phyloP scores from a whole-genome alignment of 805 yeast genomes.

The Yamadazyma endophytica region DNA sequence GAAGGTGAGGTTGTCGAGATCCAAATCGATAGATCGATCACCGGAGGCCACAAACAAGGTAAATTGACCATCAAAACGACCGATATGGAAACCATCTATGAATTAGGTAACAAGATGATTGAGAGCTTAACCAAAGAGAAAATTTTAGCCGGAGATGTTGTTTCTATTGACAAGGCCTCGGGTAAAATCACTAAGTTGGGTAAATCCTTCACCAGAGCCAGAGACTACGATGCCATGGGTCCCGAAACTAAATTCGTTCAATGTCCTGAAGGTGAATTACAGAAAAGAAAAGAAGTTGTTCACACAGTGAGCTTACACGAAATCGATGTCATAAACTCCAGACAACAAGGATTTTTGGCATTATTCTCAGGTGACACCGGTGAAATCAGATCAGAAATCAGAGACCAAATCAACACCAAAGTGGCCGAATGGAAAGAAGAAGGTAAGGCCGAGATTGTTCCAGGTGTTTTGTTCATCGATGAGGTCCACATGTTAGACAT shows the following conservation, averaged over 20 bases:
- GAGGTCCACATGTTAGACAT: constrained; percentile 98
- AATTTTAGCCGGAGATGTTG: constrained; percentile 94
- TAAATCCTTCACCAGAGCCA: constrained; percentile 89
- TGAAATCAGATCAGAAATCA: constrained; percentile 90
- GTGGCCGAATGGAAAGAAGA: constrained; percentile 99
- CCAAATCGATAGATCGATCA: constrained; percentile 86
- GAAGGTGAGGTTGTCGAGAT: constrained; percentile 99
- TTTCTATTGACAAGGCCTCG: constrained; percentile 90
- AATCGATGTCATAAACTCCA: constrained; percentile 94
- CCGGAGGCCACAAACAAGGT: constrained; percentile 98
- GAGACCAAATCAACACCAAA: constrained; percentile 94
- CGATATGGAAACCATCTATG: constrained; percentile 98
- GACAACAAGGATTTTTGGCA: constrained; percentile 97
- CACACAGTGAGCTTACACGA: constrained; percentile 98
- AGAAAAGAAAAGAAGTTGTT: constrained; percentile 89
- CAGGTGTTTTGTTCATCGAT: constrained; percentile 96
- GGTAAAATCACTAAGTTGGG: constrained; percentile 95
- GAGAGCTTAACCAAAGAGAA: constrained; percentile 93
- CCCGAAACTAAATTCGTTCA: constrained; percentile 97
- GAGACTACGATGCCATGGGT: constrained; percentile 98
- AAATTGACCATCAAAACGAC: constrained; percentile 95
- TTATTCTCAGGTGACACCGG: constrained; percentile 96
- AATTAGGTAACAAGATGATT: constrained; percentile 89
- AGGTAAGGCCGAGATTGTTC: constrained; percentile 96
- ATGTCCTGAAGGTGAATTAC: constrained; percentile 98